Conservation (phyloP, 108 stramenopile species). For the Discostella stelligeroides region DNA sequence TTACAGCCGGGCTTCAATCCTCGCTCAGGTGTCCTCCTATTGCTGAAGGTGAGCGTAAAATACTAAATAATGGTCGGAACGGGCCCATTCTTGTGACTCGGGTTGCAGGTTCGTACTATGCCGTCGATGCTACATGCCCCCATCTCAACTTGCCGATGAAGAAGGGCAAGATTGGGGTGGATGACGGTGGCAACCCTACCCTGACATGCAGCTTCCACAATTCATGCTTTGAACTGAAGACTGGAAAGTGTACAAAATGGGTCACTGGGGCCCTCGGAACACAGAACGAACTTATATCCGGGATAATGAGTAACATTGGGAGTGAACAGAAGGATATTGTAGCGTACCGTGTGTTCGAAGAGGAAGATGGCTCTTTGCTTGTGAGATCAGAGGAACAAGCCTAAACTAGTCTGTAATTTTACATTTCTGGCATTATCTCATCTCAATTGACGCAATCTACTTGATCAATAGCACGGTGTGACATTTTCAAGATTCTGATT, state of each 20-base stretch:
- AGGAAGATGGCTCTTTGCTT: constrained; percentile 32
- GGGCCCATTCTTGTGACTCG: constrained; percentile 51
- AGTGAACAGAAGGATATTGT: constrained; percentile 37
- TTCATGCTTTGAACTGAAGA: constrained; percentile 46
- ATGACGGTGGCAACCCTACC: constrained; percentile 32
- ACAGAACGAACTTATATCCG: constrained; percentile 40
- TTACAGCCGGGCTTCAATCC: neutral
- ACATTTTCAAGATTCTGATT: too few relatives aligned
- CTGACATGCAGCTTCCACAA: constrained; percentile 54
- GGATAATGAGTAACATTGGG: constrained; percentile 50
- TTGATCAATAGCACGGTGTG: too few relatives aligned
- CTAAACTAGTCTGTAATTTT: too few relatives aligned
- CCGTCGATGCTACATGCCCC: constrained; percentile 54
- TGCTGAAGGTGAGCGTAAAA: constrained; percentile 42
- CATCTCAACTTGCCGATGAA: constrained; percentile 58
- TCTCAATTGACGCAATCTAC: too few relatives aligned
- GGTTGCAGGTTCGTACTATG: constrained; percentile 42
- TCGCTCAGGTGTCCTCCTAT: constrained; percentile 24
- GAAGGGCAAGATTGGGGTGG: constrained; percentile 41
- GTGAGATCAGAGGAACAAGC: constrained; percentile 14
- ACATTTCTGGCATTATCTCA: too few relatives aligned
- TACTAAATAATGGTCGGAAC: constrained; percentile 37
- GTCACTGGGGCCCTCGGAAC: constrained; percentile 46
- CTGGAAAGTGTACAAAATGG: constrained; percentile 48
- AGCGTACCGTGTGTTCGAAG: constrained; percentile 36